Base-by-base conservation (phyloP, 2,329 filamentous ascomycete genomes). In the Aureobasidium pullulans region DNA sequence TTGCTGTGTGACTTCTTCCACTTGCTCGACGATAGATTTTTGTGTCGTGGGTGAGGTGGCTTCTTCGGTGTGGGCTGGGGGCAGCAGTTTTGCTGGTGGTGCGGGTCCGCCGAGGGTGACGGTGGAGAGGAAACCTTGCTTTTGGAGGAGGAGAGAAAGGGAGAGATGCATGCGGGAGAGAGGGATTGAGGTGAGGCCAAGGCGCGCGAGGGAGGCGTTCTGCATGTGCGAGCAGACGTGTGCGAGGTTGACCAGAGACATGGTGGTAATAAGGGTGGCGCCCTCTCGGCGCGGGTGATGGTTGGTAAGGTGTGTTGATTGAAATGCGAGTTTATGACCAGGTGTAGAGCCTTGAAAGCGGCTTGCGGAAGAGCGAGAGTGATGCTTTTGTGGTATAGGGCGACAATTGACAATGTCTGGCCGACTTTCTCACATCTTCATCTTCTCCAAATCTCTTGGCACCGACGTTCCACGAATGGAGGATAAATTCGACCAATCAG, bases 141-240 rank as follows among this genome's bases (percentile, higher is more conserved):
- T 86, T 75, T 95, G 90, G 46, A 96, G 81, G 39, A 88, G 87
- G 19, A 94, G 81, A 54, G 84, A 81, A 15, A 96, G 79, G 46
- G 78, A 78, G 63, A 95, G 84, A 78, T 94, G 91, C 71, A 91
- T 84, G 66, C 92, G 92, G 52, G 84, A 86, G 76, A 87, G 86
- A 47, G 87, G 85, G 63, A 96, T 82, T 7, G 90, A 95, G 34
- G 92, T 96, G 53, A 96, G 79, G 65, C 87, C 89, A 0, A 96
- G 84, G 1, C 87, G 85, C n/a, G 89, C 90, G 68, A 85, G 85
- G 60, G 88, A 88, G 65, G 89, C 89, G 79, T 96, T 96, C 73
- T 94, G 89, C 60, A 96, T 81, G 77, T 96, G 91, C 65, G 90
- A 91, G 81, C 89, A 95, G 76, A 92, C 84, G 78, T 93, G 79